Conservation (phyloP, 306 rosid genomes). For the Casuarina cunninghamiana region DNA sequence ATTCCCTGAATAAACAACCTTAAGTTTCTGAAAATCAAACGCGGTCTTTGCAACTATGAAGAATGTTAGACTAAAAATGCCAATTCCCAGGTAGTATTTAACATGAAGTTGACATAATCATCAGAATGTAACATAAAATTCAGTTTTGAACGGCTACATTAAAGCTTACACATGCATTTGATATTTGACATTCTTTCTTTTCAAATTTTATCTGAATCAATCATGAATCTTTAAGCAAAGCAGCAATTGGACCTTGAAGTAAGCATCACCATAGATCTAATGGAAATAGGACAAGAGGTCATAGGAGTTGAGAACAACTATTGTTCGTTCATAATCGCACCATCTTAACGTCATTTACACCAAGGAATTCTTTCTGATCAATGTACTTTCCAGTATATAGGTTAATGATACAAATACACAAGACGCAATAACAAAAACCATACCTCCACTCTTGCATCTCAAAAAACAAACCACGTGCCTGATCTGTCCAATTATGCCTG, state of each 20-base stretch:
- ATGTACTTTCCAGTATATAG: background rate
- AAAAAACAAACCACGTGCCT: conserved; percentile 94
- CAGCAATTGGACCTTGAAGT: background rate
- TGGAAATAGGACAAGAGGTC: background rate
- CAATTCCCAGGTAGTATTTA: too few relatives aligned
- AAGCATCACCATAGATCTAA: background rate
- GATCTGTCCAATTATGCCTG: conserved; percentile 71
- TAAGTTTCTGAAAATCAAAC: background rate
- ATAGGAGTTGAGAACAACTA: background rate
- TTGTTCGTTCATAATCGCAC: background rate
- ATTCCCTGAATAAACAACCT: background rate
- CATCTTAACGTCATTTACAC: background rate
- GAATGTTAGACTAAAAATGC: background rate
- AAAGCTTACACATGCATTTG: background rate
- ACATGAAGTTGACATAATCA: background rate
- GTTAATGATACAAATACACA: background rate
- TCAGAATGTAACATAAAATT: background rate
- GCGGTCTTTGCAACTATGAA: background rate
- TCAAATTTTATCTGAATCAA: background rate
- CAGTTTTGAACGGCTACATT: background rate
- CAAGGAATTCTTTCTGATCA: background rate
- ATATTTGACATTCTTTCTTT: background rate
- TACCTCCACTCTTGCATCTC: conserved; percentile 98
- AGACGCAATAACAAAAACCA: background rate
- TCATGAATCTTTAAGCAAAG: background rate